Percentiles rank a stretch among this genome's conserved stretches.
phyloP scores from a whole-genome alignment of 2,329 filamentous ascomycete species.

The Phialophora chinensis region DNA sequence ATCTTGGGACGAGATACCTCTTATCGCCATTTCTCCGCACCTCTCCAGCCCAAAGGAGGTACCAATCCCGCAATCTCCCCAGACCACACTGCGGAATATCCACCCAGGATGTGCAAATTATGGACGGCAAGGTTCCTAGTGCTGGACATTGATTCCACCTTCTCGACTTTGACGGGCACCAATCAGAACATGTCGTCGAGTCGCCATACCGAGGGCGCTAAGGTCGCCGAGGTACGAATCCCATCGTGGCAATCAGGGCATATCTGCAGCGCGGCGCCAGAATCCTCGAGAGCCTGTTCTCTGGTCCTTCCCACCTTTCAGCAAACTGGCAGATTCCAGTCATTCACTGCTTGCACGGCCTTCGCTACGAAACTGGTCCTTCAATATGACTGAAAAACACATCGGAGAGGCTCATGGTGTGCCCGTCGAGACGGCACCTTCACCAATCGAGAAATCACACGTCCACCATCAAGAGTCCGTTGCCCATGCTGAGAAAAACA shows the following conservation, averaged over 20 bases:
- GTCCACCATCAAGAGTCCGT: conserved; percentile 20
- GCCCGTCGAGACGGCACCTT: conserved; percentile 4
- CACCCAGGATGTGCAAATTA: conserved; percentile 3
- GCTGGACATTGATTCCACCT: neutral
- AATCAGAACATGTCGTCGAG: neutral
- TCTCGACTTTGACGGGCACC: neutral
- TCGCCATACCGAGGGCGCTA: conserved; percentile 5
- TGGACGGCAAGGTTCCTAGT: neutral
- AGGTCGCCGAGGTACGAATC: neutral
- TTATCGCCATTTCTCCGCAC: conserved; percentile 9
- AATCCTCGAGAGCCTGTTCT: neutral
- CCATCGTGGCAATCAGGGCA: neutral
- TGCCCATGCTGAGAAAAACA: conserved; percentile 14
- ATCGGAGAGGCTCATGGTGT: neutral
- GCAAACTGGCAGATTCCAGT: neutral
- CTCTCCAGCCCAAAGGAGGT: conserved; percentile 2
- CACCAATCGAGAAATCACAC: conserved; percentile 15
- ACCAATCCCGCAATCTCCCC: conserved; percentile 6
- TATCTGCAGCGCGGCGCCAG: conserved; percentile 1
- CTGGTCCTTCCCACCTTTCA: neutral
- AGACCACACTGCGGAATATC: conserved; percentile 1
- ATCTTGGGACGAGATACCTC: neutral
- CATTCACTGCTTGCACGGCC: neutral
- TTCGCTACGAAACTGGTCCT: neutral
- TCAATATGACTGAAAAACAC: conserved; percentile 7